Evolutionary conservation across 176 grass and related monocot genomes (phyloP), one percentile per base, ranked within the genome.

Genomic region (Olyra latifolia): DNA sequence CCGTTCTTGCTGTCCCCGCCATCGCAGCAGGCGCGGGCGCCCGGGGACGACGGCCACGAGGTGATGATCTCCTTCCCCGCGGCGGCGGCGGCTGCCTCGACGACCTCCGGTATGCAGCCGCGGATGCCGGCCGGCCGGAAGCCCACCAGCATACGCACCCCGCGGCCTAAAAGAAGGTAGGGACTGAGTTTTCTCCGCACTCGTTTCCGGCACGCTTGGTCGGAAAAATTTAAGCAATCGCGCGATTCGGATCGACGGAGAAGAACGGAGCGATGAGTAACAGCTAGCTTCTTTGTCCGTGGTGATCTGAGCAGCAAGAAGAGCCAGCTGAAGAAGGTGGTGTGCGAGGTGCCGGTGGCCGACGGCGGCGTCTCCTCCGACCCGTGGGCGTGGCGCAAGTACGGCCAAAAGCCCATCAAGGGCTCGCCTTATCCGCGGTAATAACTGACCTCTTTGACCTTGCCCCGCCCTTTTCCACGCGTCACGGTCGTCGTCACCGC

Each of bases 381-480:
- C 82, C 70, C 91, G 62, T 99, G 97, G 97, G 92, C 97, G 32
- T 99, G 97, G 97, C 90, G 97, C n/a, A 99, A 99, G 82, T 99
- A 99, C 29, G 97, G 97, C n/a, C 97, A 99, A 78, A 99, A 99
- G 79, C 97, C 97, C 63, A 99, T 99, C 87, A 99, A 99, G 45
- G 97, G 97, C 28, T 99, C 97, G 25, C 97, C 97, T 86, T 95
- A 88, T 89, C 97, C 97, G 1, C 86, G 97, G 97, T 95, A 91
- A 71, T 95, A 91, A 71, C 71, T 87, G 19, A 12, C 55, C 24
- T 13, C 45, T 62, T 46, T 80, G 64, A 60, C 69, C 42, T 23
- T 61, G 57, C n/a, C 28, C 2, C 28, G 10, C 2, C 4, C 35
- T 69, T 83, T 82, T 70, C 79, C 80, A 80, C 77, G 66, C 67